These are phyloP conservation scores for Plasmodium adleri DNA, from an alignment of 169 alveolate species.

Conservation along the genomic window DNA sequence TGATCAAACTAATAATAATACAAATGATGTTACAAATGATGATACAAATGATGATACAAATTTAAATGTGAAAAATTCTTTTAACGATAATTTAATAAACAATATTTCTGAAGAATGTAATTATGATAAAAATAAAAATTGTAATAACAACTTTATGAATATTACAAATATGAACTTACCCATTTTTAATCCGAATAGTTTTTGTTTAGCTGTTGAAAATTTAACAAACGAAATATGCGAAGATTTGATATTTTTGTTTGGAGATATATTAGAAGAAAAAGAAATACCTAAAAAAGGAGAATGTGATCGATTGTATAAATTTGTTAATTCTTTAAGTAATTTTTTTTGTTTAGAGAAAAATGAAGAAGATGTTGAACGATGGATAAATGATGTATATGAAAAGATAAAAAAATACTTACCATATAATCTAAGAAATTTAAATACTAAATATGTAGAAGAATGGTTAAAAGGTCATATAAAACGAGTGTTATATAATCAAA, in stretches of 20 bases:
- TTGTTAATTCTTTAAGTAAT: constrained; percentile 38
- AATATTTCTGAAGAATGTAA: not conserved
- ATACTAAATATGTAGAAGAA: constrained; percentile 33
- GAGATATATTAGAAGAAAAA: constrained; percentile 39
- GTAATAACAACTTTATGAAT: constrained; percentile 45
- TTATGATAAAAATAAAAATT: not conserved
- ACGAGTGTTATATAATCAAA: constrained; percentile 54
- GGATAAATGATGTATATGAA: constrained; percentile 53
- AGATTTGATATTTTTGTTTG: constrained; percentile 63
- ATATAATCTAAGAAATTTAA: constrained; percentile 24
- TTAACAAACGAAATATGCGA: constrained; percentile 69
- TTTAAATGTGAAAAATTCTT: not conserved
- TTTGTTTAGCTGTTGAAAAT: constrained; percentile 60
- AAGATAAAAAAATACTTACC: constrained; percentile 62
- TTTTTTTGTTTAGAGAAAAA: constrained; percentile 64
- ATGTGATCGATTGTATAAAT: constrained; percentile 70
- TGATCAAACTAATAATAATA: not conserved
- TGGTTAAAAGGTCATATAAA: constrained; percentile 65
- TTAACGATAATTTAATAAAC: constrained; percentile 5
- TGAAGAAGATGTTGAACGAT: constrained; percentile 62
- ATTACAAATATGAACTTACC: constrained; percentile 72
- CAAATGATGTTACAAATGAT: not conserved
- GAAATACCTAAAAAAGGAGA: constrained; percentile 33
- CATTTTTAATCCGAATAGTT: constrained; percentile 60
- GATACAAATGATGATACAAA: not conserved